Base-by-base conservation (phyloP, 192 early-diverging fungal genomes). In the Geranomyces michiganensis region DNA sequence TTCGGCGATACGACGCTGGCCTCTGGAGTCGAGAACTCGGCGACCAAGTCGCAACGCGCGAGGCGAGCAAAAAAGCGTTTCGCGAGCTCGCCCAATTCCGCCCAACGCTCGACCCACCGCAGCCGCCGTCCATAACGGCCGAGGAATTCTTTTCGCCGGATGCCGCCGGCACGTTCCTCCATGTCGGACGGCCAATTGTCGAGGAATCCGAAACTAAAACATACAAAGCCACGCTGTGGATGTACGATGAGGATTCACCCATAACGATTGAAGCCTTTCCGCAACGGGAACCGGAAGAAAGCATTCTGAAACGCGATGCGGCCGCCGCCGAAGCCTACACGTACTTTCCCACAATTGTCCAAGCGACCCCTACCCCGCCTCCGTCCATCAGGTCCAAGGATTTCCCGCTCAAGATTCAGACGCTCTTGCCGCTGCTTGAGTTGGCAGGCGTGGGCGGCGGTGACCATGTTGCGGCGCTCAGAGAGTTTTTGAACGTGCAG, bases 191-290 rank as follows among this genome's bases (percentile, higher is more conserved):
- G 7, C 65, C 66, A 3, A 21, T 72, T 7, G 51, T 45, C 6
- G 51, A 74, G 31, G 60, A 68, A n/a, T 14, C 44, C 6, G 70
- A 55, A 14, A 30, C 26, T 6, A 62, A 68, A 58, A 63, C n/a
- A 3, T 73, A 77, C 53, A 64, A 27, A 0, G 83, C 72, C n/a
- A 80, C 78, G n/a, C 56, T 84, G 26, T 84, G 83, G 83, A 82
- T 84, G 75, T 84, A 82, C 51, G 67, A 81, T 36, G 63, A 44
- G 9, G 46, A 32, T 22, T 13, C 62, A 5, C 58, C 58, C 6
- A 19, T 17, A n/a, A 19, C 27, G 17, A 55, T 27, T 8, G 17
- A 19, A 32, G 17, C 58, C 2, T 7, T 32, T 27, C 58, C 24
- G 27, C 29, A 8, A 19, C 29, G 24, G 1, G 31, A 60, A 9